A percentile compares a stretch with the other conserved stretches of the same genome.
Evolutionary conservation across 2,329 filamentous ascomycete genomes (phyloP).

Genomic region (Sarocladium strictum): DNA sequence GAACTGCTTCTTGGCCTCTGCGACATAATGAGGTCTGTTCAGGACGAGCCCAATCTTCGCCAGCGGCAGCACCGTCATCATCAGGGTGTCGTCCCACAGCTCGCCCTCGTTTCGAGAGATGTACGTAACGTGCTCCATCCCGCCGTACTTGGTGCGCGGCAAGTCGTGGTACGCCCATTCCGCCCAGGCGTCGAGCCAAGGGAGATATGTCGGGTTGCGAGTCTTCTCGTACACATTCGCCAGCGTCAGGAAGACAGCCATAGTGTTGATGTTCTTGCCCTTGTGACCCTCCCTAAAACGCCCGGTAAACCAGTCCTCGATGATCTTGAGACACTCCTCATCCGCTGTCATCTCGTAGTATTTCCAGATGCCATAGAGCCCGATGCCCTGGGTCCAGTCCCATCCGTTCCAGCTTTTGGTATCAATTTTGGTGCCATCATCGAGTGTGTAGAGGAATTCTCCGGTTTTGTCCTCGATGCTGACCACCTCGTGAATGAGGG

Average conservation of each 20-base stretch:
- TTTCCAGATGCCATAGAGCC: conserved; percentile 75
- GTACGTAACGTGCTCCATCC: conserved; percentile 74
- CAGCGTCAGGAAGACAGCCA: conserved; percentile 71
- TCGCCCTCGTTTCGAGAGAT: conserved; percentile 64
- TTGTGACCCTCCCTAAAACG: conserved; percentile 66
- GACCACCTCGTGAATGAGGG: conserved; percentile 67
- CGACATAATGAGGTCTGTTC: conserved; percentile 64
- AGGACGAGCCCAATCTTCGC: conserved; percentile 73
- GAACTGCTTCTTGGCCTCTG: conserved; percentile 73
- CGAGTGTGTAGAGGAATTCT: conserved; percentile 64
- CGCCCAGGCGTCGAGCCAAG: conserved; percentile 75
- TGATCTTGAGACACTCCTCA: conserved; percentile 53
- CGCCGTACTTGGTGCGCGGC: conserved; percentile 61
- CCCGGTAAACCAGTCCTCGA: conserved; percentile 66
- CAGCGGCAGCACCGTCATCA: conserved; percentile 80
- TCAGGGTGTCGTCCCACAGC: conserved; percentile 79
- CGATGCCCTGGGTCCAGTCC: conserved; percentile 79
- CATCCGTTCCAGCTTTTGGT: conserved; percentile 81
- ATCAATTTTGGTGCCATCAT: conserved; percentile 71
- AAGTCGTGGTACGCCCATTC: conserved; percentile 79
- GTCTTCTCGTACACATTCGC: conserved; percentile 75
- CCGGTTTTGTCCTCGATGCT: conserved; percentile 73
- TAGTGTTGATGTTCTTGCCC: conserved; percentile 82
- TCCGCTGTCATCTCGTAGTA: conserved; percentile 70
- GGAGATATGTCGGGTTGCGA: conserved; percentile 59